phyloP scores from a whole-genome alignment of 1,139 yeast genomes.

The Eremothecium sinecaudum region DNA sequence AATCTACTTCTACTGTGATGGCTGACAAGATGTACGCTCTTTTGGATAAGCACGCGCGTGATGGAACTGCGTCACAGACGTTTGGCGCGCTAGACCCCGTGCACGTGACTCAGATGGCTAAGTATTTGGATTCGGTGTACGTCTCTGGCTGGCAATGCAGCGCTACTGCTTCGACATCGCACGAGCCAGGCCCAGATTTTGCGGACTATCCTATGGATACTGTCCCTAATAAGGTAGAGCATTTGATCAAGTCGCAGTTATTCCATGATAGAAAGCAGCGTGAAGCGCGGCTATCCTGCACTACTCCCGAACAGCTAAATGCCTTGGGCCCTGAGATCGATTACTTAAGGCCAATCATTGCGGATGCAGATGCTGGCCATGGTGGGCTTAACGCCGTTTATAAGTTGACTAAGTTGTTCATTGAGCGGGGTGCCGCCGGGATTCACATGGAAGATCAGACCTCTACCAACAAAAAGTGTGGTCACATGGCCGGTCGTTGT shows the following conservation, averaged over 20 bases:
- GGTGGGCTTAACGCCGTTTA: constrained; percentile 96
- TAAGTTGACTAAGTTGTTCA: constrained; percentile 90
- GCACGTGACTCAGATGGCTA: constrained; percentile 94
- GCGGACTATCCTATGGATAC: constrained; percentile 99
- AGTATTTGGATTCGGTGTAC: constrained; percentile 83
- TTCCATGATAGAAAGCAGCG: constrained; percentile 97
- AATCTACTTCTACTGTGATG: constrained; percentile 70
- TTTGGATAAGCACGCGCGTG: constrained; percentile 60
- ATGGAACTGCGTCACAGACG: constrained; percentile 75
- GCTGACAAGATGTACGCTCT: constrained; percentile 71
- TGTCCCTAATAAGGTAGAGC: constrained; percentile 97
- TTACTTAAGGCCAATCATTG: constrained; percentile 87
- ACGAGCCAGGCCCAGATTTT: constrained; percentile 96
- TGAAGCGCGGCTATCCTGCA: constrained; percentile 74
- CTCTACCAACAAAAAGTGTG: constrained; percentile 97
- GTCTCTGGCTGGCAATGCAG: constrained; percentile 99
- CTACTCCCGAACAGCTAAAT: constrained; percentile 35
- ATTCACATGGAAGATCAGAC: constrained; percentile 98
- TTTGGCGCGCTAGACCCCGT: constrained; percentile 96
- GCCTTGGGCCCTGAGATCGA: constrained; percentile 49
- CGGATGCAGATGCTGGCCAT: constrained; percentile 98
- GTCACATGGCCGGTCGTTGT: constrained; percentile 95
- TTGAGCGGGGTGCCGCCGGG: constrained; percentile 98
- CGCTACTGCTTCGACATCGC: constrained; percentile 92
- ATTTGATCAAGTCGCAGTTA: constrained; percentile 90